Base-by-base conservation (phyloP, 345 rosid species). In the Eucalyptus microcorys region DNA sequence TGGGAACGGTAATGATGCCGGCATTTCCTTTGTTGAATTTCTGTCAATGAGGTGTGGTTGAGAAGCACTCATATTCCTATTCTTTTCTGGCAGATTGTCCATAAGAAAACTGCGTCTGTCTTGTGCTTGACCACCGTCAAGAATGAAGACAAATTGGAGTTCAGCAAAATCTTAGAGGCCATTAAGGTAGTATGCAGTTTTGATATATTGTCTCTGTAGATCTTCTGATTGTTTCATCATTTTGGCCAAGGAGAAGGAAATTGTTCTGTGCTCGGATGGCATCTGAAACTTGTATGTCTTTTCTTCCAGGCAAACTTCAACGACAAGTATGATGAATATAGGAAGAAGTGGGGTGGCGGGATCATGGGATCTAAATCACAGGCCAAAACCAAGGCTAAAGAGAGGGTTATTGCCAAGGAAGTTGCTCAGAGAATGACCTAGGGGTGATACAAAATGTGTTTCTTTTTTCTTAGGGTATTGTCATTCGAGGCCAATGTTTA, bases 361-460 rank as follows among this genome's bases (percentile, higher is more conserved):
- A 93, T 96, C 43, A 96, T 96, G 99, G 99, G 99, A 7, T 94
- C 98, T n/a, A 96, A 96, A 90, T 96, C 99, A 7, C 96, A 94
- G 93, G 96, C 98, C 45, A 94, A 92, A 90, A 94, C 95, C 85
- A 96, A 95, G 90, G 98, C 99, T 16, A 94, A 92, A 86, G 96
- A 96, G 89, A 95, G 90, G 86, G 24, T 96, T 57, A 86, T 96
- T 26, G 98, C 98, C 16, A 96, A 95, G 93, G 97, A 96, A 86
- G 95, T 94, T 49, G 97, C 98, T 12, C 96, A 96, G 57, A 96
- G 98, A 89, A 93, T 96, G 96, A 88, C 88, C 66, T 94, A 93
- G 86, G 71, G 64, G 32, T 26, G 42, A 61, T 61, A 10, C 42
- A 81, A 76, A 6, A 76, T 21, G 81, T 71, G 27, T 76, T 2